phyloP scores from a whole-genome alignment of 1,284 basidiomycete species.

The Psilocybe mexicana region DNA sequence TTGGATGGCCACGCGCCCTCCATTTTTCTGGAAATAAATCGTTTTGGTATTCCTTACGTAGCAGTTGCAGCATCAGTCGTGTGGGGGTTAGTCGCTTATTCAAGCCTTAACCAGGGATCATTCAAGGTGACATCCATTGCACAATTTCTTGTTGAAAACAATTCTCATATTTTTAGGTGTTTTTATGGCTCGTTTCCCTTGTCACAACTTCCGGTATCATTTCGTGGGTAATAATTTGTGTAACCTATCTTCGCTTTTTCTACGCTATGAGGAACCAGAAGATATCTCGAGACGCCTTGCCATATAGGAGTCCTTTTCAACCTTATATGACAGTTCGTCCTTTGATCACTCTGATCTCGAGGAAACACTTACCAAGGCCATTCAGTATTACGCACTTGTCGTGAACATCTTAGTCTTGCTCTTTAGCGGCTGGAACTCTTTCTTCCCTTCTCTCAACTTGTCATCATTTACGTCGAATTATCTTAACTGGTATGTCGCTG shows the following conservation, averaged over 20 bases:
- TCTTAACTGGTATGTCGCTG: constrained; percentile 26
- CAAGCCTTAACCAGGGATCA: constrained; percentile 26
- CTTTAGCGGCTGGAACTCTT: constrained; percentile 28
- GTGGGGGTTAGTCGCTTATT: constrained; percentile 26
- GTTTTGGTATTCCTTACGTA: constrained; percentile 26
- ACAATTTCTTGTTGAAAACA: background rate
- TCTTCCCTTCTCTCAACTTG: constrained; percentile 22
- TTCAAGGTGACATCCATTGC: constrained; percentile 18
- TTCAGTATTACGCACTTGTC: constrained; percentile 27
- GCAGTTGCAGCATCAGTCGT: constrained; percentile 25
- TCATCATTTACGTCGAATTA: constrained; percentile 26
- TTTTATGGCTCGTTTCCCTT: constrained; percentile 28
- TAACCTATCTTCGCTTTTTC: constrained; percentile 29
- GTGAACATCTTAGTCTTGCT: constrained; percentile 26
- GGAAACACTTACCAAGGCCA: background rate
- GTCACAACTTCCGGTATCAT: constrained; percentile 30
- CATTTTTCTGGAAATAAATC: constrained; percentile 25
- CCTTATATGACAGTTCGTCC: constrained; percentile 27
- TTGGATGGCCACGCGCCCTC: constrained; percentile 29
- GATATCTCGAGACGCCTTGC: constrained; percentile 23
- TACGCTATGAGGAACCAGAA: constrained; percentile 23
- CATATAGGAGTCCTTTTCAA: constrained; percentile 29
- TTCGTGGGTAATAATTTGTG: constrained; percentile 28
- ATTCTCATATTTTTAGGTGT: constrained; percentile 17
- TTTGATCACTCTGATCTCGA: background rate